A percentile compares a stretch with the other conserved stretches of the same genome.
Conservation (phyloP, 257 asterid species). For the Leptodermis oblonga region DNA sequence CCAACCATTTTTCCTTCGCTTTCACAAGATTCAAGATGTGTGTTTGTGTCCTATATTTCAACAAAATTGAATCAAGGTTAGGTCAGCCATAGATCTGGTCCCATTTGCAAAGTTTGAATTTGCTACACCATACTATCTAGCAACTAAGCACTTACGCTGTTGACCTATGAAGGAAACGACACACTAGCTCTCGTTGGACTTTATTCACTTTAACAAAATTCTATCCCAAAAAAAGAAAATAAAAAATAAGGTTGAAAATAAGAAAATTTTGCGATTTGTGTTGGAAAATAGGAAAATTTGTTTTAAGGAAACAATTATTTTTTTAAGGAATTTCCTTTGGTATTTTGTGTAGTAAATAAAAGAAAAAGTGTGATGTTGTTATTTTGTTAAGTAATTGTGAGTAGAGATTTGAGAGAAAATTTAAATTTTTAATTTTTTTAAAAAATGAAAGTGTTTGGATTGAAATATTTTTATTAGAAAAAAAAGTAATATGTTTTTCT, state of each 20-base stretch:
- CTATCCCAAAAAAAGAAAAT: background rate
- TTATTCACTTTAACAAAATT: background rate
- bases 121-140: background rate
- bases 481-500: too few species aligned
- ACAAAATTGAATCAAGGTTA: background rate
- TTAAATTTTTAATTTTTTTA: too few species aligned
- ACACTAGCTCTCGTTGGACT: slow-evolving; percentile 12
- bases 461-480: too few species aligned
- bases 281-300: too few species aligned
- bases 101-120: slow-evolving; percentile 14
- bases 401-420: too few species aligned
- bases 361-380: too few species aligned
- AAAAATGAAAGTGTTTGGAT: too few species aligned
- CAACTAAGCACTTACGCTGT: slow-evolving; percentile 19
- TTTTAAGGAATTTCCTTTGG: too few species aligned
- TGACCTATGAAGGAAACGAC: slow-evolving; percentile 32
- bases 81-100: slow-evolving; percentile 6
- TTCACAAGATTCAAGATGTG: background rate
- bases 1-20: background rate
- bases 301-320: too few species aligned
- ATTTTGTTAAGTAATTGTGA: too few species aligned
- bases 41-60: slow-evolving; percentile 10
- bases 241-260: background rate
- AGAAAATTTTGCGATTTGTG: too few species aligned
- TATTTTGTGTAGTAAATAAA: too few species aligned